Percentiles rank a stretch among this genome's conserved stretches.
Evolutionary conservation across 2,329 filamentous ascomycete species (phyloP).

Genomic region (Penicillium sp.): DNA sequence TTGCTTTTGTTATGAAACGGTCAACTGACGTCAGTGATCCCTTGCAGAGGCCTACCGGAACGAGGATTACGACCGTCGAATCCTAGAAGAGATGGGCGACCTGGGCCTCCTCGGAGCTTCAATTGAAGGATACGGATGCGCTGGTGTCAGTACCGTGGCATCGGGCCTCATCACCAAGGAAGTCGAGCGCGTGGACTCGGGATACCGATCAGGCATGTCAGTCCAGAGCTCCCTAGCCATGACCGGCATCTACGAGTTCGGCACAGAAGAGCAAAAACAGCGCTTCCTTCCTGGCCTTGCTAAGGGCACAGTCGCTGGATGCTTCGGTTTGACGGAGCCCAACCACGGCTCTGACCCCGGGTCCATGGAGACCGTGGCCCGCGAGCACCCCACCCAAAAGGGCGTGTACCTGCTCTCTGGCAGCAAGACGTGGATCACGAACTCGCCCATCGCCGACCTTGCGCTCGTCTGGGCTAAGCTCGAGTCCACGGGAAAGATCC

Average conservation of each 20-base stretch:
- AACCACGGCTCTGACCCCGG: slow-evolving; percentile 92
- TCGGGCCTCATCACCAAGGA: slow-evolving; percentile 87
- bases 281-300: slow-evolving; percentile 77
- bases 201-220: slow-evolving; percentile 89
- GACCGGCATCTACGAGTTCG: slow-evolving; percentile 87
- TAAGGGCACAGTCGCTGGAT: slow-evolving; percentile 76
- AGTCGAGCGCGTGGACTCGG: slow-evolving; percentile 86
- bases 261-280: slow-evolving; percentile 82
- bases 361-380: slow-evolving; percentile 85
- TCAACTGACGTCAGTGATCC: slow-evolving; percentile 1
- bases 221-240: slow-evolving; percentile 91
- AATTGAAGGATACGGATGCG: slow-evolving; percentile 84
- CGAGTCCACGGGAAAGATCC: slow-evolving; percentile 86
- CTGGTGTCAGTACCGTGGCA: slow-evolving; percentile 81
- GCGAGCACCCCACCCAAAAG: slow-evolving; percentile 76
- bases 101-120: slow-evolving; percentile 83
- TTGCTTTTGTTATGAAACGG: neutral
- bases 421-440: slow-evolving; percentile 93
- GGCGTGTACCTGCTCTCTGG: slow-evolving; percentile 78
- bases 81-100: slow-evolving; percentile 88
- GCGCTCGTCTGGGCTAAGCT: slow-evolving; percentile 91
- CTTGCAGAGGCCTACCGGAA: slow-evolving; percentile 74
- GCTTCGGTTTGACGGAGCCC: slow-evolving; percentile 87
- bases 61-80: slow-evolving; percentile 80
- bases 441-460: slow-evolving; percentile 83